These are phyloP conservation scores for Aureobasidium sp. DNA, from an alignment of 2,329 filamentous ascomycete species.

Conservation along the genomic window DNA sequence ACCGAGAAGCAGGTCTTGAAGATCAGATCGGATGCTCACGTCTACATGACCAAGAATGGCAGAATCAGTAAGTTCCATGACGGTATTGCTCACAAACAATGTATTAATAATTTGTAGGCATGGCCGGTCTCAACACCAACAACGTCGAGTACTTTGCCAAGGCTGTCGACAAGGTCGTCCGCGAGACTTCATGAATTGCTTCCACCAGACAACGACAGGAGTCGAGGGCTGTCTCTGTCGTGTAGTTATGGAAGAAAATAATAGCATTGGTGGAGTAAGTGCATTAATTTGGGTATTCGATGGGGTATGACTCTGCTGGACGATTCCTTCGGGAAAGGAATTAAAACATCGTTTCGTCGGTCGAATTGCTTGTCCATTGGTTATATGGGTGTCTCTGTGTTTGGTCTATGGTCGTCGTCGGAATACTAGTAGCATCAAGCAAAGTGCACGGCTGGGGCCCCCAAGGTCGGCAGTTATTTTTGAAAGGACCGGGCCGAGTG, in stretches of 20 bases:
- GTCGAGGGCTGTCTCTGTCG: background rate
- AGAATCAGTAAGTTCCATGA: conserved; percentile 58
- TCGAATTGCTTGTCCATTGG: background rate
- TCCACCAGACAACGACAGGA: background rate
- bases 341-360: background rate
- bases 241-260: background rate
- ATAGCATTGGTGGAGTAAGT: conserved; percentile 12
- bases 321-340: conserved; percentile 1
- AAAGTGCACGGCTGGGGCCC: background rate
- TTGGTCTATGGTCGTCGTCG: background rate
- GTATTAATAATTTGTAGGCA: conserved; percentile 32
- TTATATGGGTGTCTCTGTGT: background rate
- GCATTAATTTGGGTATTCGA: conserved; percentile 1
- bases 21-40: conserved; percentile 63
- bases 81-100: background rate
- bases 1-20: conserved; percentile 65
- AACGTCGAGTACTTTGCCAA: conserved; percentile 92
- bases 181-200: conserved; percentile 36
- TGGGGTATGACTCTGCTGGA: background rate
- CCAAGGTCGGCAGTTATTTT: background rate
- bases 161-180: conserved; percentile 78
- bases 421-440: background rate
- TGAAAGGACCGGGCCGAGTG: conserved; percentile 1
- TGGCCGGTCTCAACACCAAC: conserved; percentile 90
- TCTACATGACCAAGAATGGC: conserved; percentile 96